These are phyloP conservation scores for Oryza brachyantha DNA, from an alignment of 176 grass and related monocot genomes.

Conservation along the genomic window DNA sequence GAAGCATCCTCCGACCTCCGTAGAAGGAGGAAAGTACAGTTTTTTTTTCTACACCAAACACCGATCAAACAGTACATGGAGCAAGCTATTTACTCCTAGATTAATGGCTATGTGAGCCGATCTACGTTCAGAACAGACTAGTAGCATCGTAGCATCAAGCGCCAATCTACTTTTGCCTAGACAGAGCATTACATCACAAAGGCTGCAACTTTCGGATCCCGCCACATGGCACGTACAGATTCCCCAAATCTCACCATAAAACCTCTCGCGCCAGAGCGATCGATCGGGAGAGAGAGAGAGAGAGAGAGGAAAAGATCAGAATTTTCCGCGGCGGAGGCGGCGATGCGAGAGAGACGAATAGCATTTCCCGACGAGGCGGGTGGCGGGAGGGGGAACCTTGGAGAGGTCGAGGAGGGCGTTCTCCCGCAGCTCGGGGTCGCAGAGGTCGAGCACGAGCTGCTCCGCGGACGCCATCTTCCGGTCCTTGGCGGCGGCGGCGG, in stretches of 20 bases:
- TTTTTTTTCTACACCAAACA: neutral
- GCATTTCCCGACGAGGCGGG: neutral
- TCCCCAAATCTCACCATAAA: neutral
- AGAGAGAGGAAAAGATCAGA: neutral
- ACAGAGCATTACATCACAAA: neutral
- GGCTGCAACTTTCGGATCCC: neutral
- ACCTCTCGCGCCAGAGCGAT: neutral
- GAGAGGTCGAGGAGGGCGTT: conserved; percentile 69
- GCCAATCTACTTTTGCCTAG: neutral
- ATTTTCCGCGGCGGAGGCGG: neutral
- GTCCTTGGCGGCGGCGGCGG: conserved; percentile 37
- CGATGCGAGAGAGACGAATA: neutral
- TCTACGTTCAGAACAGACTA: neutral
- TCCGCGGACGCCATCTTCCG: conserved; percentile 62
- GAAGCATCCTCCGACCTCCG: neutral
- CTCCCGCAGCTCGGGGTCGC: conserved; percentile 72
- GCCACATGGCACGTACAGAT: neutral
- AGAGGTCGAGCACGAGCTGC: conserved; percentile 84
- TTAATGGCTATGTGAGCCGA: neutral
- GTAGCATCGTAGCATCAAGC: neutral
- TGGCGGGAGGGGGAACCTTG: conserved; percentile 40
- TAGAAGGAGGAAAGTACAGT: neutral
- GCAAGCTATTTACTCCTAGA: neutral
- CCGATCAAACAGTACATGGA: neutral
- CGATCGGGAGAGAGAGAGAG: too few relatives aligned